Percentiles rank a stretch among this genome's conserved stretches.
phyloP scores from a whole-genome alignment of 2,329 filamentous ascomycete genomes.

The Diaporthe sp. region DNA sequence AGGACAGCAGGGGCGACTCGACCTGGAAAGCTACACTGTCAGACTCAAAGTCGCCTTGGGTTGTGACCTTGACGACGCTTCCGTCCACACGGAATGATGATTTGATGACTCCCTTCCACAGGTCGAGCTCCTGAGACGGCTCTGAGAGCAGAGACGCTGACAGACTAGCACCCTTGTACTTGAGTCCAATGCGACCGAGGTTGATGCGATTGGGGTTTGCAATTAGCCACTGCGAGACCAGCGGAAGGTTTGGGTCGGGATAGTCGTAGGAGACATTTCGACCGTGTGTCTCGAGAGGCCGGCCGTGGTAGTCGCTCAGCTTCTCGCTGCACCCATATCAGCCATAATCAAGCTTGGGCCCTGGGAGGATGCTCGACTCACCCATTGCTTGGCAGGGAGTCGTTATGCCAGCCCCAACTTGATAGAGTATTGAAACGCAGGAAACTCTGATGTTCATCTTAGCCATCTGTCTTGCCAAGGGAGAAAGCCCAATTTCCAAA shows the following conservation, averaged over 20 bases:
- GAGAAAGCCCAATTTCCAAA: too few species aligned
- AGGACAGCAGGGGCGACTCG: conserved; percentile 44
- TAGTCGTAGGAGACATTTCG: conserved; percentile 54
- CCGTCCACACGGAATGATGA: neutral
- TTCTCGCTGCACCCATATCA: conserved; percentile 42
- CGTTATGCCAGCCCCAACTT: conserved; percentile 52
- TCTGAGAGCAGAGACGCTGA: conserved; percentile 39
- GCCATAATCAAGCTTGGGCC: neutral
- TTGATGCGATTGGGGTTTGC: conserved; percentile 61
- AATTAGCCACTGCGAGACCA: conserved; percentile 64
- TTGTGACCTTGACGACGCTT: neutral
- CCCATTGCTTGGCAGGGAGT: conserved; percentile 54
- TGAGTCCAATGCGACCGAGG: conserved; percentile 56
- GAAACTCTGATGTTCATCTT: conserved; percentile 43
- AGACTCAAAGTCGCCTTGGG: conserved; percentile 6
- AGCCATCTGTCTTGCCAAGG: too few species aligned
- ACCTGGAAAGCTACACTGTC: neutral
- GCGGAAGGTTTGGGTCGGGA: conserved; percentile 51
- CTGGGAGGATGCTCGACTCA: conserved; percentile 27
- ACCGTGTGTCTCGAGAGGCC: conserved; percentile 50
- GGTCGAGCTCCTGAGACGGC: neutral
- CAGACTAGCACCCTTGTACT: conserved; percentile 49
- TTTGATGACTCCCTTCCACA: neutral
- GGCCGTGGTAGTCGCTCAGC: conserved; percentile 49
- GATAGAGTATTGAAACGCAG: conserved; percentile 49